Evolutionary conservation across 2,329 filamentous ascomycete species (phyloP).

Genomic region (Hypoxylon sp.): DNA sequence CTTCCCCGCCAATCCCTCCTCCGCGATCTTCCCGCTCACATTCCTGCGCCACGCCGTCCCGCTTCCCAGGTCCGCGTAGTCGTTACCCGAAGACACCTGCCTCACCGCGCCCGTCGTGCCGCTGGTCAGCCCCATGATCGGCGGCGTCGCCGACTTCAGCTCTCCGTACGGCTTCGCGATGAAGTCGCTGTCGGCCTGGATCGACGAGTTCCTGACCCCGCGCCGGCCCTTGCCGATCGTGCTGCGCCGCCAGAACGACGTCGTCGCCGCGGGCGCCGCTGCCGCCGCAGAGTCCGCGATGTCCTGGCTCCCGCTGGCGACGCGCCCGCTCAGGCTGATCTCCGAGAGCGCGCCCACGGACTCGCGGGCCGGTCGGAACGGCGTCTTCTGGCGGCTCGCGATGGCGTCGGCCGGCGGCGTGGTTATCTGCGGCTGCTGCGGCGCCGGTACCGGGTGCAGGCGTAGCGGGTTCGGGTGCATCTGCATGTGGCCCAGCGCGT

Average conservation of each 20-base stretch:
- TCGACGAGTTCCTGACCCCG: constrained; percentile 56
- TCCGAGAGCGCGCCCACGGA: constrained; percentile 56
- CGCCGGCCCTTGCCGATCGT: constrained; percentile 11
- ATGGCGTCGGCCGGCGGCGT: constrained; percentile 18
- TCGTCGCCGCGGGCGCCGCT: constrained; percentile 43
- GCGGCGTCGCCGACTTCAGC: constrained; percentile 64
- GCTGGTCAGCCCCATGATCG: constrained; percentile 59
- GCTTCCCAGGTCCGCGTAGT: constrained; percentile 58
- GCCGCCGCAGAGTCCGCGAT: constrained; percentile 54
- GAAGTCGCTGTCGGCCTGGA: constrained; percentile 63
- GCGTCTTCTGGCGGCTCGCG: constrained; percentile 45
- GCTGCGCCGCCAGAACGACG: constrained; percentile 38
- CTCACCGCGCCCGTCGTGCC: constrained; percentile 53
- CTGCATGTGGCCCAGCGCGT: constrained; percentile 35
- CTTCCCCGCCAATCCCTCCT: constrained; percentile 70
- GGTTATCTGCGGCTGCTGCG: constrained; percentile 30
- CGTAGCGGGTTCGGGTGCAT: constrained; percentile 66
- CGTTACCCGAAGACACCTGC: constrained; percentile 70
- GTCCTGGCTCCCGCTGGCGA: constrained; percentile 58
- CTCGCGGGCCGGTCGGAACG: constrained; percentile 44
- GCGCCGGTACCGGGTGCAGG: constrained; percentile 58
- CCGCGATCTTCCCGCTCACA: constrained; percentile 78
- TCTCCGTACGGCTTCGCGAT: constrained; percentile 70
- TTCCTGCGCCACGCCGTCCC: constrained; percentile 59
- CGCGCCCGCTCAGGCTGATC: constrained; percentile 59